Evolutionary conservation across 257 asterid genomes (phyloP).

Genomic region (Ilex asprella): DNA sequence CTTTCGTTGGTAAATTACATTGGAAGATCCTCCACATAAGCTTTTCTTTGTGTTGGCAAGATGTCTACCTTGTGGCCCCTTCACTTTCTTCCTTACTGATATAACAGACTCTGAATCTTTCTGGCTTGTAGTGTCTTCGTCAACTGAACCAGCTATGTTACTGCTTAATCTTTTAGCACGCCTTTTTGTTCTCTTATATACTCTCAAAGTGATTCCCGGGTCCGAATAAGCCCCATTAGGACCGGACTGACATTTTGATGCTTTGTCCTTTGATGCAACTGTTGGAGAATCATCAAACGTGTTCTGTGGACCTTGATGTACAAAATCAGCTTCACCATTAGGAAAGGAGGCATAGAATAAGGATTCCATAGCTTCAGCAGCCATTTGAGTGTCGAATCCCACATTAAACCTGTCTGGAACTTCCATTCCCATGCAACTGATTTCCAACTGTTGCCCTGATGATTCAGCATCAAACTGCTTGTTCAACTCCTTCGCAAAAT

Average conservation of each 20-base stretch:
- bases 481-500: conserved; percentile 22
- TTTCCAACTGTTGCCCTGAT: conserved; percentile 19
- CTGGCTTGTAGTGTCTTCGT: conserved; percentile 13
- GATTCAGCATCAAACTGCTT: conserved; percentile 25
- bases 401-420: conserved; percentile 32
- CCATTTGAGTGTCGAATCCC: conserved; percentile 78
- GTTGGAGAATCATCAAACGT: conserved; percentile 11
- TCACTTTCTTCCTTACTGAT: conserved; percentile 10
- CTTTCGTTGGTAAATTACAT: conserved; percentile 15
- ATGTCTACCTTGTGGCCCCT: conserved; percentile 8
- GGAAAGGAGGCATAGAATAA: conserved; percentile 41
- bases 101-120: conserved; percentile 11
- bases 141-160: conserved; percentile 9
- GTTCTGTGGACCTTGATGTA: conserved; percentile 27
- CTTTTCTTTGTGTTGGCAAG: conserved; percentile 14
- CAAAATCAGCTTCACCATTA: conserved; percentile 17
- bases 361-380: conserved; percentile 90
- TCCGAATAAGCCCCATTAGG: conserved; percentile 24
- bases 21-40: conserved; percentile 14
- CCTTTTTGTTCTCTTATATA: conserved; percentile 27
- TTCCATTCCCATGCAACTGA: conserved; percentile 17
- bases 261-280: conserved; percentile 11
- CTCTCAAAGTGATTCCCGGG: conserved; percentile 30
- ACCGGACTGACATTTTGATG: conserved; percentile 14
- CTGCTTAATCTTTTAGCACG: conserved; percentile 15